Evolutionary conservation across 2,329 filamentous ascomycete species (phyloP).

Genomic region (Trichoderma pleuroti): DNA sequence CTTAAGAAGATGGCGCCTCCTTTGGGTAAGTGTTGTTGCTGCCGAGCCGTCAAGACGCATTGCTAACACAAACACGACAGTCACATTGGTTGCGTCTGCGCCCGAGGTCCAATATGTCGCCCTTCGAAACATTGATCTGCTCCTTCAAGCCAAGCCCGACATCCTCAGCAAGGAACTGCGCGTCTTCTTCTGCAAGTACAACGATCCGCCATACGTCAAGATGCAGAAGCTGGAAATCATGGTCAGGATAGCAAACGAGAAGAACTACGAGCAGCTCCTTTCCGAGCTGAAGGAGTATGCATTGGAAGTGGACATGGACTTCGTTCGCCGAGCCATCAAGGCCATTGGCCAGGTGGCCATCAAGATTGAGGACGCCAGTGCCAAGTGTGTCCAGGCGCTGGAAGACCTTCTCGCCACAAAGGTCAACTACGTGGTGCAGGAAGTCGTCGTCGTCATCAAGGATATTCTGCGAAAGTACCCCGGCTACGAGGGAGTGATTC

Average conservation of each 20-base stretch:
- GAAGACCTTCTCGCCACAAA: constrained; percentile 95
- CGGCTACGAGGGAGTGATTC: constrained; percentile 96
- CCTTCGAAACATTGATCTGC: constrained; percentile 88
- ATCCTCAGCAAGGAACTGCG: constrained; percentile 96
- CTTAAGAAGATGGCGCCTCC: constrained; percentile 99
- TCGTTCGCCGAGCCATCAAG: constrained; percentile 88
- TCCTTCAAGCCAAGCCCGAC: constrained; percentile 92
- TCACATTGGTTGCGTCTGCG: constrained; percentile 90
- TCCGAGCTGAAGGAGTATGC: constrained; percentile 97
- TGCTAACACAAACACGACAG: constrained; percentile 41
- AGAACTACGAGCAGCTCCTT: constrained; percentile 90
- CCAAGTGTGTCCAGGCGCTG: constrained; percentile 91
- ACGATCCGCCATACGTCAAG: constrained; percentile 96
- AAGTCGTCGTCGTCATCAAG: constrained; percentile 98
- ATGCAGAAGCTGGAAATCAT: constrained; percentile 98
- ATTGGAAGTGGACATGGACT: constrained; percentile 98
- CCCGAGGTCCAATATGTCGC: constrained; percentile 98
- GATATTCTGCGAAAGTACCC: constrained; percentile 97
- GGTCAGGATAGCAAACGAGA: constrained; percentile 97
- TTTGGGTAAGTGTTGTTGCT: constrained; percentile 56
- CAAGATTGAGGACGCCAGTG: constrained; percentile 92
- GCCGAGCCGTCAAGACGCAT: background rate
- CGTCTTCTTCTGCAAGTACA: constrained; percentile 99
- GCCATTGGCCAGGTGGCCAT: constrained; percentile 98
- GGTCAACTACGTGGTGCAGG: constrained; percentile 98